Evolutionary conservation across 2,329 filamentous ascomycete genomes (phyloP), one percentile per base, ranked within the genome.

Genomic region (Anisogramma anomala): DNA sequence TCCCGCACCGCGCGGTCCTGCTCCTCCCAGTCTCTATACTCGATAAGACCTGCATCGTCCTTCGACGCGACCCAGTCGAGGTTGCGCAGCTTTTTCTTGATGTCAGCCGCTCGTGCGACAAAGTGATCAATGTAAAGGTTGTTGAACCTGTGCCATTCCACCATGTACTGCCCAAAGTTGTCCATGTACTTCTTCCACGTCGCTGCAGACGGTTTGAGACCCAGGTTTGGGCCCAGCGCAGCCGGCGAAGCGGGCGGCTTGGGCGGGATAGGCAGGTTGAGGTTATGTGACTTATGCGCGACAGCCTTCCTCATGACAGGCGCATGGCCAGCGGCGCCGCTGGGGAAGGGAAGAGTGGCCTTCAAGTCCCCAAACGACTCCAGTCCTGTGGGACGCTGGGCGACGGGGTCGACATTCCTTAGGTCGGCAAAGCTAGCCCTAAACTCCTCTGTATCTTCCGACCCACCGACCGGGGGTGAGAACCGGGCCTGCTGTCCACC

Each of bases 1-100:
- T 66, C 66, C 42, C 77, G 65, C 4, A 84, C 72, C 35, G 66
- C 63, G 48, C 76, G 70, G 53, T 87, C 82, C 57, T 84, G 74
- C 49, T 72, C 69, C 41, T 81, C 59, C 55, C 72, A 74, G 27
- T 61, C 62, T 43, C 75, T 56, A 54, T 86, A 86, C 41, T 72
- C 68, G 13, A 64, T 55, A 18, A 79, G 65, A 0, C 72, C 75
- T 1, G 50, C 48, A 28, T 69, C 61, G 18, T 67, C 57, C 1
- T 56, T 55, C 7, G 58, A 52, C 22, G 61, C 60, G 14, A 75
- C 53, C 57, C 72, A 76, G 1, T 52, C 53, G 39, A 68, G 66
- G 15, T 61, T 53, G 31, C 57, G 50, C 45, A 65, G 59, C 18
- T 59, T 59, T 20, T 54, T 52, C 15, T 57, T 55, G 25, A 68